A percentile compares a stretch with the other conserved stretches of the same genome.
Evolutionary conservation across 306 rosid genomes (phyloP).

Genomic region (Psophocarpus tetragonolobus): DNA sequence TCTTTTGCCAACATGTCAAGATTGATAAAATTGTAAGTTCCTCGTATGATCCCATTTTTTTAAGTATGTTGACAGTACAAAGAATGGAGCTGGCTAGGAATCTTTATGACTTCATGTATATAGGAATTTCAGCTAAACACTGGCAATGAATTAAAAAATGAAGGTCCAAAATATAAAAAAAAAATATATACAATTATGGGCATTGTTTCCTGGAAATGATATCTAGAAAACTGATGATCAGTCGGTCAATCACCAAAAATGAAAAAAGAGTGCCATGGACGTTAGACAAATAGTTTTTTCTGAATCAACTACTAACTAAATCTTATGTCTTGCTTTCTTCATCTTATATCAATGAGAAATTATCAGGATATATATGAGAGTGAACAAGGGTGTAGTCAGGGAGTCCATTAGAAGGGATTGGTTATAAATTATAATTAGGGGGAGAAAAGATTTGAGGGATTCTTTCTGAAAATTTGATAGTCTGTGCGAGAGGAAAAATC

Average conservation of each 20-base stretch:
- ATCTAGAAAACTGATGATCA: too few species aligned
- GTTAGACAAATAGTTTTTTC: too few species aligned
- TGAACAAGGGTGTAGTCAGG: neutral
- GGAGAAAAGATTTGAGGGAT: neutral
- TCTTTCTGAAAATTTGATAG: neutral
- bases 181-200: too few species aligned
- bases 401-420: neutral
- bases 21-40: conserved; percentile 76
- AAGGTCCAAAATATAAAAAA: neutral
- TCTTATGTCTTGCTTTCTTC: too few species aligned
- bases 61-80: conserved; percentile 12
- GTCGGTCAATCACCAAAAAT: too few species aligned
- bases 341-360: too few species aligned
- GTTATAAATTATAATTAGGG: neutral
- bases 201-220: neutral
- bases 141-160: neutral
- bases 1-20: conserved; percentile 57
- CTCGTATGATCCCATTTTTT: neutral
- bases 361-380: too few species aligned
- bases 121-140: neutral
- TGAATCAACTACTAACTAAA: too few species aligned
- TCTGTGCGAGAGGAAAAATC: neutral
- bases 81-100: neutral
- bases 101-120: neutral
- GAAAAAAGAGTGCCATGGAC: too few species aligned